These are phyloP conservation scores for Dentipellis sp. DNA, from an alignment of 768 basidiomycete genomes.

Conservation along the genomic window DNA sequence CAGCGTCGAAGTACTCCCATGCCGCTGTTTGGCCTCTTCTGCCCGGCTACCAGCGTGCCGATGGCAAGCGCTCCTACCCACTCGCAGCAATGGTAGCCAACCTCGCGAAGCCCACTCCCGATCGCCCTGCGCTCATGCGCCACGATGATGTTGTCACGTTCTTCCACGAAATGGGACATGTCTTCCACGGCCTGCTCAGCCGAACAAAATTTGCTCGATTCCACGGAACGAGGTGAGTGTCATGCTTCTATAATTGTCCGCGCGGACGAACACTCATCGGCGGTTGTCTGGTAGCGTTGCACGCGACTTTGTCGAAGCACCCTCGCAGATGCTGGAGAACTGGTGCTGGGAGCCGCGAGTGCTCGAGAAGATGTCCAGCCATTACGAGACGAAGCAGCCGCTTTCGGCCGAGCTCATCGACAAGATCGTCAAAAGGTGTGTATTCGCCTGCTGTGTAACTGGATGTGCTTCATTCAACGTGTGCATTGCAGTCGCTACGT, in stretches of 20 bases:
- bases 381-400: slow-evolving; percentile 66
- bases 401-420: slow-evolving; percentile 65
- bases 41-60: slow-evolving; percentile 47
- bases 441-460: not conserved
- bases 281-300: slow-evolving; percentile 38
- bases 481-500: slow-evolving; percentile 41
- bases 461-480: not conserved
- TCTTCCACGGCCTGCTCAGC: slow-evolving; percentile 48
- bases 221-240: slow-evolving; percentile 53
- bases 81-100: slow-evolving; percentile 85
- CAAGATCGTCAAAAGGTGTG: slow-evolving; percentile 71
- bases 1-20: slow-evolving; percentile 75
- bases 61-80: slow-evolving; percentile 62
- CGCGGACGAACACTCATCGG: slow-evolving; percentile 10
- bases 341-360: slow-evolving; percentile 88
- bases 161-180: slow-evolving; percentile 80
- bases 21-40: slow-evolving; percentile 79
- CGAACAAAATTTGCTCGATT: slow-evolving; percentile 65
- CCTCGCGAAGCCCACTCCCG: slow-evolving; percentile 75
- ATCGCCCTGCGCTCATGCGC: slow-evolving; percentile 77
- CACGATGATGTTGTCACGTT: slow-evolving; percentile 85
- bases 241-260: slow-evolving; percentile 14
- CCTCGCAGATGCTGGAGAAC: slow-evolving; percentile 89
- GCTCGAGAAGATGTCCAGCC: slow-evolving; percentile 69
- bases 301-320: slow-evolving; percentile 82